phyloP scores from a whole-genome alignment of 176 grass and related monocot species.

The Oryza rufipogon region DNA sequence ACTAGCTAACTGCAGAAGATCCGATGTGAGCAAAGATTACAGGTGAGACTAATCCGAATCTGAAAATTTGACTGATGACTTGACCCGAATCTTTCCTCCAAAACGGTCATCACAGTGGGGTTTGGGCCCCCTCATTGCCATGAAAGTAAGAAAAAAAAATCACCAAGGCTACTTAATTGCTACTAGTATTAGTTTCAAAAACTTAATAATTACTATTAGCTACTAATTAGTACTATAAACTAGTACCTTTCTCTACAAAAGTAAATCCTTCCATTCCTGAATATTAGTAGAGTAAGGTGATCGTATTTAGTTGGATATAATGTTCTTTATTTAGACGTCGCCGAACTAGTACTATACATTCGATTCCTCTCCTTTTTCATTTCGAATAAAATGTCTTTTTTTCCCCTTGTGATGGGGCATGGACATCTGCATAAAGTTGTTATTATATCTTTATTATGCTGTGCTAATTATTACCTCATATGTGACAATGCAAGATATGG shows the following conservation, averaged over 20 bases:
- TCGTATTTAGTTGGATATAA: constrained; percentile 3
- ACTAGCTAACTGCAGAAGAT: neutral
- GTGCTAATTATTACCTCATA: constrained; percentile 13
- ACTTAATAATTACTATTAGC: neutral
- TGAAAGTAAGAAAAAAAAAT: neutral
- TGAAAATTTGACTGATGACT: constrained; percentile 34
- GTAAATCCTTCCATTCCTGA: neutral
- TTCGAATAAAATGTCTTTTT: constrained; percentile 1
- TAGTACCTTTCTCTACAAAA: neutral
- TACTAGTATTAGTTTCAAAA: neutral
- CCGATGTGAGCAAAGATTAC: neutral
- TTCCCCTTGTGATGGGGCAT: constrained; percentile 24
- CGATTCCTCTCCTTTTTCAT: neutral
- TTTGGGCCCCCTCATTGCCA: neutral
- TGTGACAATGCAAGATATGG: constrained; percentile 13
- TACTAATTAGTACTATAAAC: neutral
- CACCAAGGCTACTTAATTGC: neutral
- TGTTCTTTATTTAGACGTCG: constrained; percentile 13
- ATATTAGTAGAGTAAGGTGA: neutral
- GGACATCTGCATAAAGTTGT: neutral
- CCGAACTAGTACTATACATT: constrained; percentile 10
- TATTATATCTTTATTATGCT: constrained; percentile 2
- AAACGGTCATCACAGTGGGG: neutral
- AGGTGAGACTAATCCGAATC: neutral
- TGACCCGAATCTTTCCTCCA: constrained; percentile 46